Percentiles rank a stretch among this genome's conserved stretches.
Conservation (phyloP, 2,329 filamentous ascomycete genomes). For the Ascocoryne sarcoides region DNA sequence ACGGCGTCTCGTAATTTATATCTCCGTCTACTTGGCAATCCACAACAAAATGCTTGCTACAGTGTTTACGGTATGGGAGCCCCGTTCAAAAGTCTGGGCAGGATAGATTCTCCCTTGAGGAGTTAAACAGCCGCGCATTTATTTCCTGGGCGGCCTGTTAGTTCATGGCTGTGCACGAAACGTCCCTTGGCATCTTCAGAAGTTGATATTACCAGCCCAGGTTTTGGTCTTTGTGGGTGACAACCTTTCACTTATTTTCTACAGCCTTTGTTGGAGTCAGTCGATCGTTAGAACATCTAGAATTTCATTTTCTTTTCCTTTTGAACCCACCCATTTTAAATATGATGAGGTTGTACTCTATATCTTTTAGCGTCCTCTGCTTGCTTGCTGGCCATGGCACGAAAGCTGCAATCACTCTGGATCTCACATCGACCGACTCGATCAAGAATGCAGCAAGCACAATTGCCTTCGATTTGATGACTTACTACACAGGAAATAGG, state of each 20-base stretch:
- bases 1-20: too few species aligned
- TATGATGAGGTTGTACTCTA: not conserved
- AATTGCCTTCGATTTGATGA: constrained; percentile 40
- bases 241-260: not conserved
- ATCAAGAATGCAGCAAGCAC: constrained; percentile 26
- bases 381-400: not conserved
- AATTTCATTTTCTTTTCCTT: not conserved
- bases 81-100: not conserved
- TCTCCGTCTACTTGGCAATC: too few species aligned
- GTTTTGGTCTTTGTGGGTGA: not conserved
- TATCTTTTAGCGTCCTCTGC: not conserved
- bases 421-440: constrained; percentile 14
- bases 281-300: not conserved
- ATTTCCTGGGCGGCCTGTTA: not conserved
- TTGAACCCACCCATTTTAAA: not conserved
- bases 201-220: not conserved
- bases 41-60: too few species aligned
- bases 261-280: not conserved
- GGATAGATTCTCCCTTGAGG: not conserved
- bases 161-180: not conserved
- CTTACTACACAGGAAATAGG: constrained; percentile 43
- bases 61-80: too few species aligned
- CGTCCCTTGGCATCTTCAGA: not conserved
- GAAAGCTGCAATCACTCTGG: constrained; percentile 1
- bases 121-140: not conserved